These are phyloP conservation scores for Phytophthora foliorum DNA, from an alignment of 352 stramenopile genomes.

Conservation along the genomic window DNA sequence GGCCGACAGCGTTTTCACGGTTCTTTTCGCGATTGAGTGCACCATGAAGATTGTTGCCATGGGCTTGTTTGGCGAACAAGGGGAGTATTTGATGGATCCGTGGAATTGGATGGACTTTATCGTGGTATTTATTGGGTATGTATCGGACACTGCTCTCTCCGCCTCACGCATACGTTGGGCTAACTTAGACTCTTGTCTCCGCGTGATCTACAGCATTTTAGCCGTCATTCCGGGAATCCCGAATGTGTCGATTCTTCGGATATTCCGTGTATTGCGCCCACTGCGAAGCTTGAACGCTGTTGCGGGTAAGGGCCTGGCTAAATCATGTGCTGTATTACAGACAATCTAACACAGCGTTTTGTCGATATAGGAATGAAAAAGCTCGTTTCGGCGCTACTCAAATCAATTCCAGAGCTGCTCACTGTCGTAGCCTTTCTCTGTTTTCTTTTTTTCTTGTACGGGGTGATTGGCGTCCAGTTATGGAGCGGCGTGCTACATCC, in stretches of 20 bases:
- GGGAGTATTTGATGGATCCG: slow-evolving; percentile 85
- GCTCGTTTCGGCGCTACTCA: slow-evolving; percentile 79
- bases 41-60: slow-evolving; percentile 92
- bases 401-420: slow-evolving; percentile 79
- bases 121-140: slow-evolving; percentile 87
- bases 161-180: too few relatives aligned
- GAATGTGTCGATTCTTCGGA: slow-evolving; percentile 66
- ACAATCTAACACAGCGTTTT: background rate
- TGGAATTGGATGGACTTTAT: slow-evolving; percentile 94
- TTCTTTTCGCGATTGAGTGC: slow-evolving; percentile 90
- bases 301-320: slow-evolving; percentile 44
- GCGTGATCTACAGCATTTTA: slow-evolving; percentile 55
- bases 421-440: slow-evolving; percentile 84
- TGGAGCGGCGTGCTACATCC: slow-evolving; percentile 77
- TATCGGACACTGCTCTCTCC: background rate
- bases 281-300: slow-evolving; percentile 71
- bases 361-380: slow-evolving; percentile 69
- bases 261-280: slow-evolving; percentile 71
- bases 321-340: background rate
- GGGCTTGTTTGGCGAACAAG: slow-evolving; percentile 74
- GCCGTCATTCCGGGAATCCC: slow-evolving; percentile 71
- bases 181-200: background rate
- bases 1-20: slow-evolving; percentile 64
- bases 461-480: slow-evolving; percentile 85
- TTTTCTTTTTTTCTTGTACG: slow-evolving; percentile 91